Percentiles rank a stretch among this genome's conserved stretches.
Conservation (phyloP, 257 asterid genomes). For the Penstemon eatonii region DNA sequence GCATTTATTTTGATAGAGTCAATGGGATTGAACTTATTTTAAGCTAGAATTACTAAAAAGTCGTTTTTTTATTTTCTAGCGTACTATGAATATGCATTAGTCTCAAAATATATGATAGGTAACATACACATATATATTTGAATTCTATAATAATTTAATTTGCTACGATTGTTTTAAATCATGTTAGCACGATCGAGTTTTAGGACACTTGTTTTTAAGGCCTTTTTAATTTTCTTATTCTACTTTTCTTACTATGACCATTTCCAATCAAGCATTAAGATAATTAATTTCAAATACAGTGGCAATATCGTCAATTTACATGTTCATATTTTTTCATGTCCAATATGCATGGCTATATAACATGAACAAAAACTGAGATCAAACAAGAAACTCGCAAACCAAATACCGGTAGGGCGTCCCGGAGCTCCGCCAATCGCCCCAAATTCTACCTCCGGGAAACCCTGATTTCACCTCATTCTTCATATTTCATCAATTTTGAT, state of each 20-base stretch:
- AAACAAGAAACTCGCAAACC: conserved; percentile 21
- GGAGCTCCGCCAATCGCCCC: conserved; percentile 25
- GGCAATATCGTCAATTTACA: conserved; percentile 20
- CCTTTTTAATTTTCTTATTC: neutral
- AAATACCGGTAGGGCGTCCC: conserved; percentile 21
- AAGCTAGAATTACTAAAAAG: too few relatives aligned
- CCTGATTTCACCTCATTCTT: neutral
- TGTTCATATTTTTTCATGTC: conserved; percentile 2
- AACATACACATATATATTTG: too few relatives aligned
- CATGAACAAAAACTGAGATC: conserved; percentile 15
- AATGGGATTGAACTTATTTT: too few relatives aligned
- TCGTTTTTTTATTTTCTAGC: too few relatives aligned
- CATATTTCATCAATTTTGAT: conserved; percentile 5
- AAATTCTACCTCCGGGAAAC: conserved; percentile 21
- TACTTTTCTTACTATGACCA: neutral
- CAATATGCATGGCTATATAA: conserved; percentile 13
- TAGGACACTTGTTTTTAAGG: neutral
- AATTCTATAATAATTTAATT: too few relatives aligned
- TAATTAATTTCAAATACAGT: neutral
- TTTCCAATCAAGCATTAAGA: neutral
- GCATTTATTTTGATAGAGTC: too few relatives aligned
- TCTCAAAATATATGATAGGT: too few relatives aligned
- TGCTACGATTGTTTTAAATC: too few relatives aligned
- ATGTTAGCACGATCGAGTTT: too few relatives aligned
- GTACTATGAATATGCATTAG: too few relatives aligned